Conservation (phyloP, 148 eudicot species). For the Nepenthes gracilis region DNA sequence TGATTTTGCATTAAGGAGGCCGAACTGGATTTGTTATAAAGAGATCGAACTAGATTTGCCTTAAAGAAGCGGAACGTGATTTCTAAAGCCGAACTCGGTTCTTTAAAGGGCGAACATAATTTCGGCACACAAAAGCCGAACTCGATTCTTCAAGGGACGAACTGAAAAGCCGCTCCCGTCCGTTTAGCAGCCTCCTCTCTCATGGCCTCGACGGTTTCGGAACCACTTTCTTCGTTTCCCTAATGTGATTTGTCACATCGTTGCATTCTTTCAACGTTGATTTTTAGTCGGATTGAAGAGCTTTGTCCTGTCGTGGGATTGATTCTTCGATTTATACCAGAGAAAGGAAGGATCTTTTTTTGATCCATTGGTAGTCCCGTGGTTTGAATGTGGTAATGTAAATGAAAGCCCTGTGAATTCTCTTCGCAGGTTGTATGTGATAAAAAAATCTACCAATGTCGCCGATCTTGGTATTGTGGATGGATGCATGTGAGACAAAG, state of each 20-base stretch:
- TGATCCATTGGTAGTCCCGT: slow-evolving; percentile 19
- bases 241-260: not conserved
- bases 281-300: not conserved
- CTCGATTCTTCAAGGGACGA: too few relatives aligned
- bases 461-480: slow-evolving; percentile 43
- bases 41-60: too few relatives aligned
- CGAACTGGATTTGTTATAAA: too few relatives aligned
- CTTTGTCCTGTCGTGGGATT: not conserved
- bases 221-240: not conserved
- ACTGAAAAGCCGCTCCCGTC: slow-evolving; percentile 1
- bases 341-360: slow-evolving; percentile 34
- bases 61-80: too few relatives aligned
- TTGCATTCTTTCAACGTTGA: not conserved
- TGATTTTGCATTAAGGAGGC: too few relatives aligned
- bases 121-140: too few relatives aligned
- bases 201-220: not conserved
- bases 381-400: slow-evolving; percentile 6
- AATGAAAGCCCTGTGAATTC: slow-evolving; percentile 22
- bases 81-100: too few relatives aligned
- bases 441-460: slow-evolving; percentile 39
- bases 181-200: not conserved
- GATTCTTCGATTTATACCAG: slow-evolving; percentile 37
- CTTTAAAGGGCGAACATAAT: too few relatives aligned
- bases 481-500: slow-evolving; percentile 66
- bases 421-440: slow-evolving; percentile 8